Evolutionary conservation across 768 basidiomycete species (phyloP).

Genomic region (Amanita pseudoporphyria): DNA sequence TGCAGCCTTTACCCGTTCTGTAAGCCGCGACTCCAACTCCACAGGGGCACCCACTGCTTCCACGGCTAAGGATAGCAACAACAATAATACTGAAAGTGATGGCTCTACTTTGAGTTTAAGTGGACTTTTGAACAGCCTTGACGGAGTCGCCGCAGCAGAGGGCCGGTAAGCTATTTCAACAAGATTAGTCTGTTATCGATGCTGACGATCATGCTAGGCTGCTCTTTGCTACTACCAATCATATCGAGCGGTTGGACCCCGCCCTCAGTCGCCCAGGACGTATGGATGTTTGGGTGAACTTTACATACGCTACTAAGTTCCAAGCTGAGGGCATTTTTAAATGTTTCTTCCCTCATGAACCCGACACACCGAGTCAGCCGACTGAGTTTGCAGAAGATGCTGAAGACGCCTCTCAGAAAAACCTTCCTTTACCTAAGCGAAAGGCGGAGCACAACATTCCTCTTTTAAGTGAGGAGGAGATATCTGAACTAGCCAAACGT

Average conservation of each 20-base stretch:
- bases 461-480: constrained; percentile 65
- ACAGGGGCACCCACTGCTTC: constrained; percentile 60
- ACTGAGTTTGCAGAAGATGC: constrained; percentile 10
- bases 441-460: constrained; percentile 55
- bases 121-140: constrained; percentile 77
- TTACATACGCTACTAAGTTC: constrained; percentile 86
- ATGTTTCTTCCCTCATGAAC: constrained; percentile 80
- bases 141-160: constrained; percentile 79
- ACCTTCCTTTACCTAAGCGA: constrained; percentile 58
- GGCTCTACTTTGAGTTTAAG: constrained; percentile 81
- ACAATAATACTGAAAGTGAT: constrained; percentile 42
- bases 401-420: constrained; percentile 50
- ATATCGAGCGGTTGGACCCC: constrained; percentile 87
- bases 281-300: constrained; percentile 91
- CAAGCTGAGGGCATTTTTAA: constrained; percentile 91
- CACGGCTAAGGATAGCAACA: constrained; percentile 28
- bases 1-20: constrained; percentile 82
- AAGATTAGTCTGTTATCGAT: constrained; percentile 1
- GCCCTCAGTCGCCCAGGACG: constrained; percentile 83
- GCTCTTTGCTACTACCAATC: constrained; percentile 89
- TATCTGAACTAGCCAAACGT: constrained; percentile 66
- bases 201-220: constrained; percentile 35
- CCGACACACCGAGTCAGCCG: constrained; percentile 18
- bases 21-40: constrained; percentile 72
- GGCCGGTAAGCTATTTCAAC: constrained; percentile 51